Conservation (phyloP, 1,284 basidiomycete species). For the Malassezia brasiliensis region DNA sequence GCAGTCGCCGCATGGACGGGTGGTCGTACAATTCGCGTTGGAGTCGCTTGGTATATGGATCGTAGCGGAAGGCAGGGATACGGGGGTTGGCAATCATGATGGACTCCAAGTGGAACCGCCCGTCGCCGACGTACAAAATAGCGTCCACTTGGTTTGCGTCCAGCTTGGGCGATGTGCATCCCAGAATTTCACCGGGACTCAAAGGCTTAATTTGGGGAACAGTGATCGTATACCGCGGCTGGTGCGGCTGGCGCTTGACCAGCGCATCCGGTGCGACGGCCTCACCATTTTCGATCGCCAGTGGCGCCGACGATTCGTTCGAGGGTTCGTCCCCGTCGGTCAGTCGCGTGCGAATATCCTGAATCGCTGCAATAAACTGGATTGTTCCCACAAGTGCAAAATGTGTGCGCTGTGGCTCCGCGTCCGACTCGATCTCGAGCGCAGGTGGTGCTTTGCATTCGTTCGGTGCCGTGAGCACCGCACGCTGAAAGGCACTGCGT, state of each 20-base stretch:
- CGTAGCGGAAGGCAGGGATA: conserved; percentile 94
- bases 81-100: conserved; percentile 98
- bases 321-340: conserved; percentile 14
- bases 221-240: conserved; percentile 25
- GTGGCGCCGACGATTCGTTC: neutral
- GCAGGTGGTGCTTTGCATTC: neutral
- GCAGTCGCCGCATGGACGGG: conserved; percentile 66
- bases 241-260: neutral
- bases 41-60: conserved; percentile 94
- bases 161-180: conserved; percentile 82
- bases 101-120: conserved; percentile 92
- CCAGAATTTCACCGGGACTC: conserved; percentile 89
- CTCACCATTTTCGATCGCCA: conserved; percentile 1
- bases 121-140: conserved; percentile 76
- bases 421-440: neutral
- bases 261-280: neutral
- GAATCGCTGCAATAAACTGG: conserved; percentile 46
- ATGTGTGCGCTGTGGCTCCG: conserved; percentile 20
- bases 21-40: conserved; percentile 89
- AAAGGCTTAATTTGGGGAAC: conserved; percentile 88
- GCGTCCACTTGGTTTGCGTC: conserved; percentile 34
- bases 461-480: conserved; percentile 7
- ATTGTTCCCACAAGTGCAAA: conserved; percentile 44
- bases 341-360: conserved; percentile 32
- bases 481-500: conserved; percentile 60